Percentiles rank a stretch among this genome's conserved stretches.
These are phyloP conservation scores for Logfia minima DNA, from an alignment of 129 eudicot genomes.

Conservation along the genomic window DNA sequence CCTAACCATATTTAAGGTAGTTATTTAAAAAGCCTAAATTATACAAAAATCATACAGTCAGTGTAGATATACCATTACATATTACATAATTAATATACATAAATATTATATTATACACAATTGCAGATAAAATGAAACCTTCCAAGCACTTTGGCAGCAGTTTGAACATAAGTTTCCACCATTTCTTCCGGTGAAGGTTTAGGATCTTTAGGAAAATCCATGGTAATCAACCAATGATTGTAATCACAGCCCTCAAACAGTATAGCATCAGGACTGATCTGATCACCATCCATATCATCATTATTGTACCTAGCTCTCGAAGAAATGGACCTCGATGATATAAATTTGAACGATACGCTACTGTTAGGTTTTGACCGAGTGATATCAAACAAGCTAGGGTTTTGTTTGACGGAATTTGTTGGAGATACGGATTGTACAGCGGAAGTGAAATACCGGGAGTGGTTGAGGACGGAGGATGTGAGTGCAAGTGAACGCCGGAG, in stretches of 20 bases:
- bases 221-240: constrained; percentile 86
- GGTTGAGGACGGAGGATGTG: constrained; percentile 42
- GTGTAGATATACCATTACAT: not conserved
- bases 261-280: constrained; percentile 63
- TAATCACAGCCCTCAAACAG: constrained; percentile 93
- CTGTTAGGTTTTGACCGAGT: constrained; percentile 5
- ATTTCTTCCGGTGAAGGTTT: constrained; percentile 56
- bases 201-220: constrained; percentile 74
- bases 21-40: constrained; percentile 6
- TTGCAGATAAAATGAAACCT: constrained; percentile 40
- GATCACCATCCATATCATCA: constrained; percentile 40
- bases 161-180: constrained; percentile 72
- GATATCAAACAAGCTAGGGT: constrained; percentile 27
- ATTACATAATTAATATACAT: not conserved
- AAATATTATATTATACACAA: not conserved
- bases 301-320: constrained; percentile 30
- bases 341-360: constrained; percentile 6
- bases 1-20: not conserved
- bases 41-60: constrained; percentile 1
- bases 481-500: constrained; percentile 65
- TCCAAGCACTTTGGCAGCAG: constrained; percentile 79
- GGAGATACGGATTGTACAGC: constrained; percentile 28
- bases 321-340: constrained; percentile 19
- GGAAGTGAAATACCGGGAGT: constrained; percentile 19
- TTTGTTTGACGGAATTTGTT: constrained; percentile 23